Base-by-base conservation (phyloP, 495 filamentous ascomycete genomes). In the Penicillium lividum region DNA sequence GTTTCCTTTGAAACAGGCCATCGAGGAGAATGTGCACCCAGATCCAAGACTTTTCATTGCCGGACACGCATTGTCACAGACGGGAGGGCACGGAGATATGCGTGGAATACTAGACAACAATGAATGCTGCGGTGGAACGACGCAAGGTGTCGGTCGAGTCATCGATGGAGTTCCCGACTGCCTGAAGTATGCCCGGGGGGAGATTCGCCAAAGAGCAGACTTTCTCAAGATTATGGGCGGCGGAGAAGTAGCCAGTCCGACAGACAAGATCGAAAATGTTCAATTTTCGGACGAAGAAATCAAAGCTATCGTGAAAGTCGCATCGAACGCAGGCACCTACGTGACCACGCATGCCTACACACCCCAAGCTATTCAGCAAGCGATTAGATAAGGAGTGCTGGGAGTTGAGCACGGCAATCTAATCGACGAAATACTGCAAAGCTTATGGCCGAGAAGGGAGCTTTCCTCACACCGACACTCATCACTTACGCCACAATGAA, bases 171-270 rank as follows among this genome's bases (percentile, higher is more conserved):
- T 78, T 1, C 62, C 77, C 0, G 77, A 77, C 43, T 83, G 80
- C 55, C 64, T 79, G n/a, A 74, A 72, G 25, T 72, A 60, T 48
- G 79, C 75, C 0, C 69, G 81, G 7, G 80, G 83, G 33, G 77
- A 82, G 63, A 63, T 84, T 11, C 71, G 81, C 6, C 66, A 63
- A 7, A 80, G 82, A 0, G 76, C 80, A 1, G 77, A 84, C 48
- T 83, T 83, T 54, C 74, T 84, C 67, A 84, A 84, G 66, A 83
- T 84, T 53, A 83, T 84, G 81, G 67, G 71, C 9, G 75, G 78
- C 3, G 80, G 81, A 0, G 82, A 80, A 1, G 81, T 84, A 4
- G 78, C 76, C 0, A 77, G 68, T 30, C 80, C 80, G 0, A 79
- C 81, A 0, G 81, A 83, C 59, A 62, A 61, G 34, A 59, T 84